phyloP scores from a whole-genome alignment of 2,329 filamentous ascomycete genomes.

The Helotiales sp. region DNA sequence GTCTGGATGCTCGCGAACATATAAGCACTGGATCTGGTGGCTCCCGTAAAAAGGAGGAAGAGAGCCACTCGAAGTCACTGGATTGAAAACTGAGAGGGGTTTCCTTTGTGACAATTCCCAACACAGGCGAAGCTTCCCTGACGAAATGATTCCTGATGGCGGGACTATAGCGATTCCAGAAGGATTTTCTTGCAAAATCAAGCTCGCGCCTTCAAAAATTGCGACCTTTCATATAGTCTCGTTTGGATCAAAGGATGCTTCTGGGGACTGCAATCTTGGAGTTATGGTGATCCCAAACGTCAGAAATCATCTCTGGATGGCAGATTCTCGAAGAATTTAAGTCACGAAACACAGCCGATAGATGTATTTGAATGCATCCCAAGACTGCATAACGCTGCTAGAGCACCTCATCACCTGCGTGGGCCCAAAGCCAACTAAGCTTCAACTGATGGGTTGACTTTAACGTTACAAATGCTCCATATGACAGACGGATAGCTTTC shows the following conservation, averaged over 20 bases:
- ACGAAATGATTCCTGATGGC: conserved; percentile 6
- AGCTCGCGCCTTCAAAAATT: conserved; percentile 11
- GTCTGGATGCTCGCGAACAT: conserved; percentile 16
- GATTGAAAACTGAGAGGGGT: conserved; percentile 6
- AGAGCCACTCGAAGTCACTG: neutral
- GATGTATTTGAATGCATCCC: no score
- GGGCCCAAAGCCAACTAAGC: no score
- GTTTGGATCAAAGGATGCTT: conserved; percentile 18
- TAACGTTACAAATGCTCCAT: no score
- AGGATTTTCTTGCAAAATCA: conserved; percentile 11
- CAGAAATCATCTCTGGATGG: conserved; percentile 22
- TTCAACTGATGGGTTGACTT: no score
- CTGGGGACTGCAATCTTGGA: conserved; percentile 18
- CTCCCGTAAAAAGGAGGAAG: conserved; percentile 11
- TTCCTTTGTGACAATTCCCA: conserved; percentile 3
- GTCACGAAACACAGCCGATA: neutral
- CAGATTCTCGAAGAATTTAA: conserved; percentile 21
- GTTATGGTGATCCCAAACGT: conserved; percentile 24
- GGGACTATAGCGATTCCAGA: conserved; percentile 13
- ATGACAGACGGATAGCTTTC: no score
- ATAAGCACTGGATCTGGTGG: conserved; percentile 26
- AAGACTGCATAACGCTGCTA: no score
- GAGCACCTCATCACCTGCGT: no score
- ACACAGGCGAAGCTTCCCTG: conserved; percentile 8
- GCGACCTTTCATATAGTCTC: conserved; percentile 19